Evolutionary conservation across 345 rosid species (phyloP), one percentile per base, ranked within the genome.

Genomic region (Corchorus olitorius): DNA sequence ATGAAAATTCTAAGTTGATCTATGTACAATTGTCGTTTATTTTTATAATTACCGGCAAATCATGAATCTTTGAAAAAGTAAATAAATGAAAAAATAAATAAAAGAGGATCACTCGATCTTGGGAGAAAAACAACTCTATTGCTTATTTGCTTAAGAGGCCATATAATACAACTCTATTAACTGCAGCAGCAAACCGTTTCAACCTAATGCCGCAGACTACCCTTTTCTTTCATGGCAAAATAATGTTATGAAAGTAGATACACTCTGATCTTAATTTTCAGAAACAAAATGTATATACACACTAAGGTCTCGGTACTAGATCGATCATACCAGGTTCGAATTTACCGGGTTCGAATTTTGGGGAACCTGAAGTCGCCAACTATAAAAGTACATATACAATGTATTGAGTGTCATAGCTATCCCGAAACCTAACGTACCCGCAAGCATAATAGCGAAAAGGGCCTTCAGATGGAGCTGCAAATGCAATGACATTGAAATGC

Each of bases 381-480:
- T 15, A 43, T 79, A 81, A 54, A 78, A 84, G 27, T 84, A 86
- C 62, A 87, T 75, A 71, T 84, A 96, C 79, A 93, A 75, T 13
- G 91, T 77, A 83, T 96, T 96, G 80, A 96, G 79, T 80, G 89
- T 70, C 94, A 89, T 87, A 7, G 97, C 89, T 63, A 84, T 72
- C n/a, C 93, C 99, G 19, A 96, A 96, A 77, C 97, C 94, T 76
- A 92, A 34, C 69, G 89, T 83, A 12, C 92, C 84, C 2, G 99
- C 83, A 20, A 92, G 83, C 74, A 93, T 78, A 76, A 93, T 81
- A 0, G 98, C 82, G 43, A 81, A 87, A 68, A 92, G 75, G 37
- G 93, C 93, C 73, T 84, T 88, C 67, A 93, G 54, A 80, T 83
- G 87, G 81, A 93, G 83, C 99, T 93, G 97, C 80, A 80, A 81